Evolutionary conservation across 2,329 filamentous ascomycete species (phyloP), one percentile per base, ranked within the genome.

Genomic region (Trichoderma arundinaceum): DNA sequence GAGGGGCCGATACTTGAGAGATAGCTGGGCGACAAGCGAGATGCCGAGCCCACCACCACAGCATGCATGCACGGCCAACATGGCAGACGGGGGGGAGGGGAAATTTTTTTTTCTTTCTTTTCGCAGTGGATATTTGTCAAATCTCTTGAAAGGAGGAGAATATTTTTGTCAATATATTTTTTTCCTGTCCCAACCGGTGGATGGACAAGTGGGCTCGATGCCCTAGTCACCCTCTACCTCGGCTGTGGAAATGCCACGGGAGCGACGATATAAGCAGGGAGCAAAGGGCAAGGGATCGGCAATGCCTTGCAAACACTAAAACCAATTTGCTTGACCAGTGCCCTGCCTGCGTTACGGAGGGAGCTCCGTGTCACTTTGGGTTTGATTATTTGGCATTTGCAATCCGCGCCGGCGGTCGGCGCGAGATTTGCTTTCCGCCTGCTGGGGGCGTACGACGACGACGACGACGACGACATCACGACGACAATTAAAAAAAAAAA

Each of bases 61-160:
- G n/a, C n/a, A n/a, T n/a, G 13, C 7, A 62, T 64, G 60, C 60
- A 56, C 19, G 51, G 51, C 60, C 60, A 64, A 35, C 60, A 64
- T 64, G 60, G 60, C 60, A 64, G 51, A 54, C 48, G 22, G 57
- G 58, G 58, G 46, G 28, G 2, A 39, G 43, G 12, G 28, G 28
- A 60, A 60, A 48, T 28, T 56, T 56, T 56, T 38, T 60, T 49
- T 38, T 60, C 39, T 5, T 17, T 32, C 49, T 38, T 19, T 57
- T 44, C 9, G 15, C 8, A 41, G 19, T 17, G 5, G 51, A 9
- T 22, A 38, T 35, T 10, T 19, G 46, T 49, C n/a, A 15, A 28
- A 13, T 49, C 46, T 12, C 28, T 17, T 5, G 38, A 56, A 56
- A 43, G 38, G 39, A 32, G 53, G 56, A 38, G 7, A 10, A n/a